Evolutionary conservation across 2,329 filamentous ascomycete genomes (phyloP).

Genomic region (Xylaria sp.): DNA sequence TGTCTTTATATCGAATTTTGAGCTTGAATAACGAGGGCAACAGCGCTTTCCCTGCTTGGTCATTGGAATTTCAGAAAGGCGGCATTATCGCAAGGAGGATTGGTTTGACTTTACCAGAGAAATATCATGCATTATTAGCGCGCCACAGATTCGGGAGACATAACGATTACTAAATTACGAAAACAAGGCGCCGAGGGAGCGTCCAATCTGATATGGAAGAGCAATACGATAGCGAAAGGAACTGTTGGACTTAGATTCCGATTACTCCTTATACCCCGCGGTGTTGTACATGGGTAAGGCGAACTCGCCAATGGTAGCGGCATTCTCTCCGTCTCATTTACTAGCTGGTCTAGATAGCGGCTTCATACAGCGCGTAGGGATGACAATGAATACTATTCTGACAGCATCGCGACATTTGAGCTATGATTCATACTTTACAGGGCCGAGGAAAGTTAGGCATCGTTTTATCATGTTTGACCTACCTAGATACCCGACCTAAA

Average conservation of each 20-base stretch:
- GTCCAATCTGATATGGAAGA: slow-evolving; percentile 20
- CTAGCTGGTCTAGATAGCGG: slow-evolving; percentile 33
- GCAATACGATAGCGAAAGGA: slow-evolving; percentile 22
- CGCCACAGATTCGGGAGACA: background rate
- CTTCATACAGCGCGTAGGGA: slow-evolving; percentile 9
- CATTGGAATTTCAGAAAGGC: slow-evolving; percentile 24
- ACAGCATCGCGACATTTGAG: background rate
- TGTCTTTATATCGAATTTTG: slow-evolving; percentile 20
- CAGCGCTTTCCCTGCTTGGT: background rate
- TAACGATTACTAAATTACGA: slow-evolving; percentile 8
- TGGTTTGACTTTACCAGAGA: slow-evolving; percentile 18
- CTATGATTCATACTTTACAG: background rate
- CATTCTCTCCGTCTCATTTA: slow-evolving; percentile 17
- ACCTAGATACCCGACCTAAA: background rate
- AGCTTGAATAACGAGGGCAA: slow-evolving; percentile 26
- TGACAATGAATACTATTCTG: slow-evolving; percentile 7
- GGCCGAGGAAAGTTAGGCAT: background rate
- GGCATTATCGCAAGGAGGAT: slow-evolving; percentile 12
- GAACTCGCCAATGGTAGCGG: slow-evolving; percentile 7
- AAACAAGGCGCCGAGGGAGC: slow-evolving; percentile 1
- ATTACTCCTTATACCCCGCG: slow-evolving; percentile 13
- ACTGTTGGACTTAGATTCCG: slow-evolving; percentile 24
- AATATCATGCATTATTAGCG: slow-evolving; percentile 28
- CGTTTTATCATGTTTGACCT: background rate
- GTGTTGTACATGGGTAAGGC: slow-evolving; percentile 33